phyloP scores from a whole-genome alignment of 768 basidiomycete genomes.

The Termitomyces sp. region DNA sequence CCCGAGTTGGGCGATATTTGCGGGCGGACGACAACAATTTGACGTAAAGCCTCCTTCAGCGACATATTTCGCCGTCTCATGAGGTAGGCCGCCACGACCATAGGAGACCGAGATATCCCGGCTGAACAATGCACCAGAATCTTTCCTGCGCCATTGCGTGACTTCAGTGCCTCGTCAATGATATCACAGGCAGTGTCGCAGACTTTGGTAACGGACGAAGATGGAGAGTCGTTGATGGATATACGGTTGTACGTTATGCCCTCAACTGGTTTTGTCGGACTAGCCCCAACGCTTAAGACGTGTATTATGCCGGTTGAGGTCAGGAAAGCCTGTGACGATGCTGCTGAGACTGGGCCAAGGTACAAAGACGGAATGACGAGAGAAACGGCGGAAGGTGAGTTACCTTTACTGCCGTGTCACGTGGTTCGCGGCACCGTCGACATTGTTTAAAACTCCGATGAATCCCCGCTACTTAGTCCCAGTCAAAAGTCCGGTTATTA shows the following conservation, averaged over 20 bases:
- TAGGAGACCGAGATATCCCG: neutral
- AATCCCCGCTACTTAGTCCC: too few relatives aligned
- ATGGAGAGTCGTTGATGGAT: neutral
- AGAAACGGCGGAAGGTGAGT: neutral
- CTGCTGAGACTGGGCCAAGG: neutral
- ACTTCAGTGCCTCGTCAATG: neutral
- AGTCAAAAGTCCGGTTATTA: too few relatives aligned
- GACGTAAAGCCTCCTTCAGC: neutral
- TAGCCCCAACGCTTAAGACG: neutral
- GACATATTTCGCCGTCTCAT: neutral
- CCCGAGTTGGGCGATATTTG: neutral
- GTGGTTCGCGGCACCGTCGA: neutral
- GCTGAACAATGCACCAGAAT: neutral
- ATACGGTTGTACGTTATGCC: neutral
- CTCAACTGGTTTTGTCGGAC: neutral
- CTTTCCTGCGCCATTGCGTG: neutral
- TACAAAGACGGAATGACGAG: neutral
- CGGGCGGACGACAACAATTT: neutral
- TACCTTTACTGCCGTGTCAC: neutral
- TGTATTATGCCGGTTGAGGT: neutral
- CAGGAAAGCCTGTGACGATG: neutral
- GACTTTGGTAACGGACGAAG: neutral
- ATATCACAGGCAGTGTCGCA: neutral
- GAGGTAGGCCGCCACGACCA: neutral
- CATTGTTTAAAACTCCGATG: too few relatives aligned